Evolutionary conservation across 768 basidiomycete species (phyloP), one percentile per base, ranked within the genome.

Genomic region (Cyclocybe cylindracea): DNA sequence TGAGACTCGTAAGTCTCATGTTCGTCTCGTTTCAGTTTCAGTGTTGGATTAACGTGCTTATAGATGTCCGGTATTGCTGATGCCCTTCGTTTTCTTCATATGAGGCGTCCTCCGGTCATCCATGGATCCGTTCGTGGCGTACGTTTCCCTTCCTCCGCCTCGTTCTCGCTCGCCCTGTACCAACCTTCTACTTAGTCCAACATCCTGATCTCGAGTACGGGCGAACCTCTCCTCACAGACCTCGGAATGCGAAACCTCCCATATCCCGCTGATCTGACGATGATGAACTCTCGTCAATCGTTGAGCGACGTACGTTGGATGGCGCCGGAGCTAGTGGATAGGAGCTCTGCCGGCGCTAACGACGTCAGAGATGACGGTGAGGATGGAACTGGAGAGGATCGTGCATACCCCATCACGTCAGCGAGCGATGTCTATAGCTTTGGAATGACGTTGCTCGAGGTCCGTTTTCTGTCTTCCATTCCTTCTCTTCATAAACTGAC

Each of bases 61-160:
- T n/a, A 66, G 63, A 44, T 67, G 10, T 35, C 34, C 18, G 50
- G 54, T n/a, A 50, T 67, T 8, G 62, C 65, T 0, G 52, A 54
- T 39, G 68, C 62, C 7, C 44, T 71, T 2, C 38, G 39, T 7
- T 66, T 61, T 45, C 47, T 69, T 46, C 70, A 70, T 45, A 53
- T 51, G 32, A 39, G 58, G 5, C 33, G 34, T 11, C 65, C 65
- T 2, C 65, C 65, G 2, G 58, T 69, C 8, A 46, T 62, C 3
- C 70, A 70, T 35, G 64, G 65, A 1, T 62, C 60, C 34, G 38
- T 70, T 19, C 58, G 58, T 40, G 64, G 66, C 10, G 68, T 70
- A 54, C 44, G 66, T 60, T 18, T n/a, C 19, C 11, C 24, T 35
- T 19, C 13, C 4, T 39, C 9, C 36, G 40, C 19, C 19, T 24